phyloP scores from a whole-genome alignment of 2,329 filamentous ascomycete genomes.

The Eutypella sp. region DNA sequence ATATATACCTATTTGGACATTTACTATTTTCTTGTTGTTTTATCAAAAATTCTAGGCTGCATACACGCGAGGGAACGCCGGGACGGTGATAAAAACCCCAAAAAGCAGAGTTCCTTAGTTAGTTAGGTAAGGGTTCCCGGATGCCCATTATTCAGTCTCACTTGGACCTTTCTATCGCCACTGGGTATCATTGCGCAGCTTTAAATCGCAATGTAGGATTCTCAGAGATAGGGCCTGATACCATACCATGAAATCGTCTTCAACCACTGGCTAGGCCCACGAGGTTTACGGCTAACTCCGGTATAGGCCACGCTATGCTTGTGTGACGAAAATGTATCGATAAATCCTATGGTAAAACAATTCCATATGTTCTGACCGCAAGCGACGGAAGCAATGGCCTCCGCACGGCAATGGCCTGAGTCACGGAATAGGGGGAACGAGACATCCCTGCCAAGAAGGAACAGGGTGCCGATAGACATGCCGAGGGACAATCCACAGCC shows the following conservation, averaged over 20 bases:
- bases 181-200: neutral
- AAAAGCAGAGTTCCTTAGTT: too few species aligned
- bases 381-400: constrained; percentile 26
- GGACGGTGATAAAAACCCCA: too few species aligned
- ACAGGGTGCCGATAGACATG: constrained; percentile 23
- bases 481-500: constrained; percentile 20
- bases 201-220: neutral
- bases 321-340: constrained; percentile 15
- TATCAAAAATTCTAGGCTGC: neutral
- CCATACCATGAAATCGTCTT: neutral
- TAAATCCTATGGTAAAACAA: constrained; percentile 19
- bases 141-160: neutral
- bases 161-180: neutral
- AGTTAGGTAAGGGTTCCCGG: neutral
- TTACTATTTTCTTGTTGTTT: neutral
- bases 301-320: constrained; percentile 5
- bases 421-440: constrained; percentile 21
- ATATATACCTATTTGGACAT: neutral
- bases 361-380: constrained; percentile 10
- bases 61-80: too few species aligned
- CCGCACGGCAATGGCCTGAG: constrained; percentile 21
- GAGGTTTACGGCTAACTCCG: constrained; percentile 11
- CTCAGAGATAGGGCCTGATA: neutral
- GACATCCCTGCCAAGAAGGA: constrained; percentile 19
- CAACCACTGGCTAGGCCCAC: constrained; percentile 3